These are phyloP conservation scores for Pseudopediastrum boryanum DNA, from an alignment of 139 green algal genomes.

Conservation along the genomic window DNA sequence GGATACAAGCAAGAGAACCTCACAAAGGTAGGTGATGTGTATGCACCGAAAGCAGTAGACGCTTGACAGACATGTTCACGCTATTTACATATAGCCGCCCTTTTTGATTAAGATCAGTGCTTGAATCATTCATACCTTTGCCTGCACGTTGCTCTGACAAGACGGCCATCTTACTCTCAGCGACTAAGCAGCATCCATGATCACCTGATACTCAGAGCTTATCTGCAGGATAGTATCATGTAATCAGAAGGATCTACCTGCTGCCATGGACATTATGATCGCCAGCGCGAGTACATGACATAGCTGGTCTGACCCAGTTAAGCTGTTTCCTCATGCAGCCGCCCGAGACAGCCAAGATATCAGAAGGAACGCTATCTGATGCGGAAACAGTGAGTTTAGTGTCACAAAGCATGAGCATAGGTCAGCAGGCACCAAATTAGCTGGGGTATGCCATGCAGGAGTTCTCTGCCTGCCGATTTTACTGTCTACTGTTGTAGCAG, in stretches of 20 bases:
- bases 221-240: too few species aligned
- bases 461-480: background rate
- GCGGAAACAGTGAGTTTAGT: background rate
- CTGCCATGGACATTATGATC: too few species aligned
- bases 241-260: too few species aligned
- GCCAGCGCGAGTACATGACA: background rate
- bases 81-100: too few species aligned
- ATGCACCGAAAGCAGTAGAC: background rate
- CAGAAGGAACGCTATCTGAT: background rate
- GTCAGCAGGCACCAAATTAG: constrained; percentile 1
- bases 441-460: background rate
- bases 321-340: background rate
- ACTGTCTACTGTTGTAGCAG: background rate
- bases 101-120: too few species aligned
- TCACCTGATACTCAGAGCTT: too few species aligned
- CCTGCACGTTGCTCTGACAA: too few species aligned
- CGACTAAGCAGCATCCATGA: too few species aligned
- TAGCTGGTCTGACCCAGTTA: background rate
- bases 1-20: constrained; percentile 73
- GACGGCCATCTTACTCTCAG: too few species aligned
- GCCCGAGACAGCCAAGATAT: constrained; percentile 10
- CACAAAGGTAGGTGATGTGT: constrained; percentile 60
- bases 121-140: too few species aligned
- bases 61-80: background rate
- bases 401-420: background rate